Base-by-base conservation (phyloP, 768 basidiomycete species). In the Lentinula lateritia region DNA sequence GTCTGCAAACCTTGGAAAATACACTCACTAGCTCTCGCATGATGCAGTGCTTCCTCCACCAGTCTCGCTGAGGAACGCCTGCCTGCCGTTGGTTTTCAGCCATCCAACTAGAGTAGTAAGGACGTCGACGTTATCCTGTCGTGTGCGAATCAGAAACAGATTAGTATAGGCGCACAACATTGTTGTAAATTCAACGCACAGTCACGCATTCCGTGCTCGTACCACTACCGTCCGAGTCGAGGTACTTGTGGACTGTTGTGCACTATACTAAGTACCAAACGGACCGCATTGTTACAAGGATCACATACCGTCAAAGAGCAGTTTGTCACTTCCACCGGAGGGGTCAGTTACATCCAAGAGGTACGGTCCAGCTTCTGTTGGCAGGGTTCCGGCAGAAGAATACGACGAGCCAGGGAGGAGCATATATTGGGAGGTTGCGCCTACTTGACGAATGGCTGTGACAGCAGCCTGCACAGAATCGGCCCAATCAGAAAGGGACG, bases 371-470 rank as follows among this genome's bases (percentile, higher is more conserved):
- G 82, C 80, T 52, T 78, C 78, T 10, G 77, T 79, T 1, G 78
- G 75, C 48, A 82, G 63, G 13, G 70, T 67, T 45, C 70, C 65
- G 7, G 71, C 69, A 48, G 70, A 69, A 1, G 71, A 69, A 68
- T 68, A 73, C 15, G 66, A 71, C 39, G 71, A 71, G 35, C 72
- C 86, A 1, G 85, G 83, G 48, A 86, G 73, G 20, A 84, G 77
- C 63, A 87, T 82, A n/a, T 75, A 72, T 62, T 87, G 83, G 8
- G 75, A 70, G 0, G 75, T 83, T 0, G 85, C 85, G 32, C 82
- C 83, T 16, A 78, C 83, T 10, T 73, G 68, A 58, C 86, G 83
- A 63, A 87, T 86, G 5, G 83, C 84, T 50, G 79, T 84, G 13
- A 87, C 84, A 15, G 79, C 83, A 15, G 76, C 74, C 68, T 86